Conservation (phyloP, 1,139 yeast species). For the Protomyces pachydermus region DNA sequence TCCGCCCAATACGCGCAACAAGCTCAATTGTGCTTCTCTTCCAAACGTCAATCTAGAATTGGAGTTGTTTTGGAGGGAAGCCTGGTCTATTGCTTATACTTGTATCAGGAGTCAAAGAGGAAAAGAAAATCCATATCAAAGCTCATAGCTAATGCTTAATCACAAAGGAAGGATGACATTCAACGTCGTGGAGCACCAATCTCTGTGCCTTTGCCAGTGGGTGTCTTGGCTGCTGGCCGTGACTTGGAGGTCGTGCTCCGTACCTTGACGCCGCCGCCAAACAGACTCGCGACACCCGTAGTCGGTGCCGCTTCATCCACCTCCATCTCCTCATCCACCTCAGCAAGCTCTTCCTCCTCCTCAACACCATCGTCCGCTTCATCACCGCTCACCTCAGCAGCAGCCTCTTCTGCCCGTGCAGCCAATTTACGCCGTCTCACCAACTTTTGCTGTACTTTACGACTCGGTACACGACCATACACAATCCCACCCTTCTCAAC, state of each 20-base stretch:
- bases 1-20: neutral
- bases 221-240: neutral
- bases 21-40: neutral
- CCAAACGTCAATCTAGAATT: neutral
- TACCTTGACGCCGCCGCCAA: neutral
- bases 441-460: neutral
- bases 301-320: neutral
- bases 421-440: neutral
- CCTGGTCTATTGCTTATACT: neutral
- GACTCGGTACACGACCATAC: constrained; percentile 1
- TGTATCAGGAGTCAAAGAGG: neutral
- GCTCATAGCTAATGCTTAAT: constrained; percentile 1
- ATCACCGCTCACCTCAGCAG: neutral
- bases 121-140: neutral
- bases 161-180: neutral
- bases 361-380: neutral
- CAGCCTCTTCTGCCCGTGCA: neutral
- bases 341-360: neutral
- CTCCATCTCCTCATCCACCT: neutral
- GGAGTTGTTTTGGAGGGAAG: too few relatives aligned
- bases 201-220: neutral
- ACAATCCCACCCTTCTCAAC: neutral
- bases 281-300: neutral
- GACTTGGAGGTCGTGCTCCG: neutral
- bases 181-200: neutral